These are phyloP conservation scores for Zasmidium citrigriseum DNA, from an alignment of 2,329 filamentous ascomycete genomes.

Conservation along the genomic window DNA sequence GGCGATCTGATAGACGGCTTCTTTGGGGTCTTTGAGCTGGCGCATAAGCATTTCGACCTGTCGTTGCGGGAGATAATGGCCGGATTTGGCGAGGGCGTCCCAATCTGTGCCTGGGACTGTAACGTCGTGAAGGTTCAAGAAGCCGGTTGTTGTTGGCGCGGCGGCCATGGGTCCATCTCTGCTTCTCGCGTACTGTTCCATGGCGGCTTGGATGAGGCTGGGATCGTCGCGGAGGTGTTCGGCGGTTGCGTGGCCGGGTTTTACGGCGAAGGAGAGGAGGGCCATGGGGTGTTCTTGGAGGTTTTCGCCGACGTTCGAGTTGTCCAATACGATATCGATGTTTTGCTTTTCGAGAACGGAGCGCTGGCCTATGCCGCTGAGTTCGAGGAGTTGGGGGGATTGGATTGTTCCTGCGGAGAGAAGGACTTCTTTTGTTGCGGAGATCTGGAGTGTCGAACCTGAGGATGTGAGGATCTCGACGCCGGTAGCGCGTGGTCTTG, in stretches of 20 bases:
- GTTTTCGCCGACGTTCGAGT: slow-evolving; percentile 48
- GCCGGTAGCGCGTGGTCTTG: slow-evolving; percentile 23
- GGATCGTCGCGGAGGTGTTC: neutral
- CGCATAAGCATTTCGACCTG: neutral
- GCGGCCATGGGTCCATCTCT: neutral
- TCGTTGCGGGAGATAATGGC: neutral
- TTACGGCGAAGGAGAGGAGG: neutral
- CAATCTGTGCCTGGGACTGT: neutral
- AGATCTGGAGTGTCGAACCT: slow-evolving; percentile 36
- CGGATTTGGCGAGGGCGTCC: neutral
- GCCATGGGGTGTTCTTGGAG: slow-evolving; percentile 48
- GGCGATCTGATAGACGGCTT: neutral
- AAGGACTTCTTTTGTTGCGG: slow-evolving; percentile 39
- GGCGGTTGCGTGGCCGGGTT: neutral
- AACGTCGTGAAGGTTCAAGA: neutral
- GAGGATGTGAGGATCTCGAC: slow-evolving; percentile 43
- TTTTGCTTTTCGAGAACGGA: slow-evolving; percentile 40
- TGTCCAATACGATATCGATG: slow-evolving; percentile 41
- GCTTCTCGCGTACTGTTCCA: neutral
- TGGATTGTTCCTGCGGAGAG: slow-evolving; percentile 52
- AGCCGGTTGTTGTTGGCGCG: neutral
- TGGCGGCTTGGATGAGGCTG: neutral
- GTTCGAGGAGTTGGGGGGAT: slow-evolving; percentile 55
- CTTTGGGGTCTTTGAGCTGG: neutral
- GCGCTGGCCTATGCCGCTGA: slow-evolving; percentile 54